phyloP scores from a whole-genome alignment of 208 protist genomes.

The Leishmania tarentolae region DNA sequence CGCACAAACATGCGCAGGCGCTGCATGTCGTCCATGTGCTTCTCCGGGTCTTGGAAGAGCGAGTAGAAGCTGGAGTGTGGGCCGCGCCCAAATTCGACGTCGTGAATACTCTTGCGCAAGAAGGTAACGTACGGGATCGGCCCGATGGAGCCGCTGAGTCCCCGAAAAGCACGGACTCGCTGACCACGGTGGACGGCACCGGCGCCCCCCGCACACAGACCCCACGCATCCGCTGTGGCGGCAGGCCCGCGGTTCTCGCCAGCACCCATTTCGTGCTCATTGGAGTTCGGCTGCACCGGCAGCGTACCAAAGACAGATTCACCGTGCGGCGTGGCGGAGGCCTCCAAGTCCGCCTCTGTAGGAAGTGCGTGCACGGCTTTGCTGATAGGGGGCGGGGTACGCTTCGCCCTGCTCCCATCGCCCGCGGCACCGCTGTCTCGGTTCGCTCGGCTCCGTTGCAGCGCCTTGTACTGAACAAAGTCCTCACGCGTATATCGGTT shows the following conservation, averaged over 20 bases:
- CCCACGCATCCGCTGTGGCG: neutral
- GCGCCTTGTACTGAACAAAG: constrained; percentile 35
- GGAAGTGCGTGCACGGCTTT: neutral
- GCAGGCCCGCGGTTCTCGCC: neutral
- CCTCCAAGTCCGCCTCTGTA: too few relatives aligned
- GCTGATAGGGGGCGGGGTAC: neutral
- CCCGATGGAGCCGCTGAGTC: constrained; percentile 24
- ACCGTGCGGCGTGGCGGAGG: neutral
- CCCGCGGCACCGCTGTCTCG: neutral
- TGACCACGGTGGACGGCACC: neutral
- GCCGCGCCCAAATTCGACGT: constrained; percentile 67
- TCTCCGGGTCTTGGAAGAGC: constrained; percentile 58
- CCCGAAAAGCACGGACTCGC: neutral
- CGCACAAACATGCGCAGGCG: constrained; percentile 82
- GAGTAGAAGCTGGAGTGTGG: constrained; percentile 55
- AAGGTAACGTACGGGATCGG: constrained; percentile 78
- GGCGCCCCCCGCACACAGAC: neutral
- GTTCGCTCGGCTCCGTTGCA: neutral
- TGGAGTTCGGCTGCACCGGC: neutral
- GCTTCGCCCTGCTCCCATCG: too few relatives aligned
- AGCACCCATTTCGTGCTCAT: neutral
- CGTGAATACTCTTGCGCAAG: constrained; percentile 57
- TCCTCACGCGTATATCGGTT: constrained; percentile 59
- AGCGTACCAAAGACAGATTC: too few relatives aligned
- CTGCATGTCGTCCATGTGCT: constrained; percentile 69